Evolutionary conservation across 2,329 filamentous ascomycete species (phyloP), one percentile per base, ranked within the genome.

Genomic region (Fusarium guadeloupense): DNA sequence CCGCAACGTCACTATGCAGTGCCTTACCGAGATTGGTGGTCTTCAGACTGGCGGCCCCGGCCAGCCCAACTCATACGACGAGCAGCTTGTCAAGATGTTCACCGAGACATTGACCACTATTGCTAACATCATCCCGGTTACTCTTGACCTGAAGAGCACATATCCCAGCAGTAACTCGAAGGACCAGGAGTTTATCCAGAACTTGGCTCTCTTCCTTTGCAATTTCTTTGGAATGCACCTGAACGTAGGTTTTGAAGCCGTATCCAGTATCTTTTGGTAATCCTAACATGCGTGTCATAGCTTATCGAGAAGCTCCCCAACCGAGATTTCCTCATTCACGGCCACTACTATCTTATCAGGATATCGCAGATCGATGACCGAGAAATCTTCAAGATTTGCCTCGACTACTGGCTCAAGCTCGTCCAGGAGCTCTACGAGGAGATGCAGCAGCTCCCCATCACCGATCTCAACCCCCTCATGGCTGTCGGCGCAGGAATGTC

Each of bases 351-450:
- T 77, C 87, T 99, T 13, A 97, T 99, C 72, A 89, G 94, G 62
- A 97, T 99, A 76, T 97, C 93, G 41, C 93, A 99, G 79, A 99
- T 99, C 67, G 95, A 99, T 68, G 96, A 99, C 73, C 89, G 95
- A 49, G 95, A 99, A 76, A 97, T 99, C 64, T 99, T 99, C 86
- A 99, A 99, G 84, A 99, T 99, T 72, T 96, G 92, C 74, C 82
- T 99, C 61, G 96, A 99, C 76, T 99, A 99, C 80, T 99, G 95
- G 95, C 95, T 96, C 31, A 98, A 97, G 78, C 85, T 98, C 44
- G 96, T 99, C 7, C 94, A 96, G 72, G 95, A 98, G 77, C 85
- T 99, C 19, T 99, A 98, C 75, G 95, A 99, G 75, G 95, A 99
- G 81, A 97, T 98, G 93, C 95, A 99, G 77, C 87, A 93, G 63